Base-by-base conservation (phyloP, 495 filamentous ascomycete genomes). In the Articulospora tetracladia region DNA sequence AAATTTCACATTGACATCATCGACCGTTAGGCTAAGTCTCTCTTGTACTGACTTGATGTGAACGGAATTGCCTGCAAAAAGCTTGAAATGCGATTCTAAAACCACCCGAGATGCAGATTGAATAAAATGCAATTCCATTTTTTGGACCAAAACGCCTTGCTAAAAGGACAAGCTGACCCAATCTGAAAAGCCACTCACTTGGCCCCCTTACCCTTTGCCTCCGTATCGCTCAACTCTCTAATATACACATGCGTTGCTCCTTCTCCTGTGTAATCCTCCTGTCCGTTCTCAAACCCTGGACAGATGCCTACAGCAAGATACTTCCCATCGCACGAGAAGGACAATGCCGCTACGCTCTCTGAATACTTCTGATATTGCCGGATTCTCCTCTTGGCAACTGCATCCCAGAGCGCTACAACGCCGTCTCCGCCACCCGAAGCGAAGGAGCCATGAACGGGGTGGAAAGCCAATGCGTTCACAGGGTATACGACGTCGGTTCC, bases 371-470 rank as follows among this genome's bases (percentile, higher is more conserved):
- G 92, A 73, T 97, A 97, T 64, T 95, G 91, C 59, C 89, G 77
- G 66, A 97, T 90, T 69, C 94, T 83, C 66, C 94, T 80, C 82
- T 97, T 97, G 48, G 89, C 86, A 66, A 91, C 84, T 8, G 90
- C 93, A 75, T 98, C 94, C 94, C 94, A 98, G 39, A 98, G 75
- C 11, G 90, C 88, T n/a, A 97, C 93, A 25, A 95, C 87, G 24
- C 93, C 92, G 68, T 98, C 94, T 15, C 94, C 94, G 50, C 94
- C 94, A 4, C 92, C 94, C 8, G 86, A 90, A 0, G 93, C 94
- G 72, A 98, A 97, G 0, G 93, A 96, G 24, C 93, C 93, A 66
- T 91, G 84, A 11, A 90, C 72, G 0, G 94, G 93, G 76, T 98
- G 93, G 74, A 97, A 98, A 0, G 91, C 83, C 0, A 98, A 81